A percentile compares a stretch with the other conserved stretches of the same genome.
Evolutionary conservation across 768 basidiomycete species (phyloP).

Genomic region (Agrocybe chaxingu): DNA sequence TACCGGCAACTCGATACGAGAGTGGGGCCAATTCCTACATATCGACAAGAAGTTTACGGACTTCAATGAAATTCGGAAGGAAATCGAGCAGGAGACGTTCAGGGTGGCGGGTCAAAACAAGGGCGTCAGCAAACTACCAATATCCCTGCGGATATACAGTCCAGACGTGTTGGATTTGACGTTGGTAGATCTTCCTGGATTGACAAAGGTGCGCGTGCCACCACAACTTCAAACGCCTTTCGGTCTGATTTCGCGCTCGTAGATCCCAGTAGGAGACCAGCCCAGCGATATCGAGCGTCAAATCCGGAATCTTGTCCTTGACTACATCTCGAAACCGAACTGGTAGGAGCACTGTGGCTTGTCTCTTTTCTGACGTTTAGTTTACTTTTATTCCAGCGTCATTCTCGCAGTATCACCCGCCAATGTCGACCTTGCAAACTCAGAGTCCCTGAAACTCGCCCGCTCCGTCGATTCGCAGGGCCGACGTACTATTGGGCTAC

Average conservation of each 20-base stretch:
- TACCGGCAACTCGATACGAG: constrained; percentile 50
- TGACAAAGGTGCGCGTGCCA: not conserved
- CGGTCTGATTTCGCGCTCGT: not conserved
- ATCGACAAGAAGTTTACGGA: constrained; percentile 97
- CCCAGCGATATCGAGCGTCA: constrained; percentile 97
- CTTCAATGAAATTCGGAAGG: constrained; percentile 88
- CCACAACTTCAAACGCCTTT: not conserved
- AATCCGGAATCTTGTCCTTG: constrained; percentile 90
- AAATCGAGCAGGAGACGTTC: constrained; percentile 98
- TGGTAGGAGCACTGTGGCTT: constrained; percentile 48
- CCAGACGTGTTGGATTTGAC: too few relatives aligned
- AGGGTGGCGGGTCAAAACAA: constrained; percentile 98
- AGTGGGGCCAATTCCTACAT: constrained; percentile 98
- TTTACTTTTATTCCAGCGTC: constrained; percentile 53
- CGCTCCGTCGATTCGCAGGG: constrained; percentile 95
- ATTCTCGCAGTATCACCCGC: constrained; percentile 96
- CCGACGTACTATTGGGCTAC: constrained; percentile 91
- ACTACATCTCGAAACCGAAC: constrained; percentile 96
- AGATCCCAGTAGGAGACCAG: constrained; percentile 97
- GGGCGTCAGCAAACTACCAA: constrained; percentile 49
- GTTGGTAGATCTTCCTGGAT: too few relatives aligned
- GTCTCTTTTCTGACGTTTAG: too few relatives aligned
- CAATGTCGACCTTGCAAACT: constrained; percentile 98
- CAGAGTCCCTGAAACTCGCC: constrained; percentile 95
- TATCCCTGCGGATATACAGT: too few relatives aligned